Conservation (phyloP, 169 alveolate species). For the Eimeria sp. region DNA sequence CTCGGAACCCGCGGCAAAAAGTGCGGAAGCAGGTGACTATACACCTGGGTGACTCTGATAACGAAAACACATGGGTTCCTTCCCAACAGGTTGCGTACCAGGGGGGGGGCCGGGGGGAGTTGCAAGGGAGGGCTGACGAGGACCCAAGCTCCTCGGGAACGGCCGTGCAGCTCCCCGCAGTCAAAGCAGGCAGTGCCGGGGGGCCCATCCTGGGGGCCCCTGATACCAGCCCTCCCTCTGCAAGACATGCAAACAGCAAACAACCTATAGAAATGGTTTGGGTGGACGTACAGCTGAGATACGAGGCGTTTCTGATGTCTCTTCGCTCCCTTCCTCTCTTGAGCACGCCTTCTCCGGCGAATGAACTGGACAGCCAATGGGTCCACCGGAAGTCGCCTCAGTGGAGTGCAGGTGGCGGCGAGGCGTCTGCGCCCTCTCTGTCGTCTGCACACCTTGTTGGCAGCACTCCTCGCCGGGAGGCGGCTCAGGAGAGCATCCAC, state of each 20-base stretch:
- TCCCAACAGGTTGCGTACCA: conserved; percentile 41
- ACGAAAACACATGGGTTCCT: not conserved
- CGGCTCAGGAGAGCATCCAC: not conserved
- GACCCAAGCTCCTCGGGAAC: not conserved
- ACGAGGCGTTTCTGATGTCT: conserved; percentile 52
- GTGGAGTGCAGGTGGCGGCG: not conserved
- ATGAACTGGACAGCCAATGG: not conserved
- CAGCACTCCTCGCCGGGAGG: not conserved
- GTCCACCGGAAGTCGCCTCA: not conserved
- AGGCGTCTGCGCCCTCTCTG: not conserved
- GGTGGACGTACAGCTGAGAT: conserved; percentile 55
- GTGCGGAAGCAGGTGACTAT: conserved; percentile 69
- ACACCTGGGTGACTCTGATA: conserved; percentile 39
- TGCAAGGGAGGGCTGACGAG: conserved; percentile 77
- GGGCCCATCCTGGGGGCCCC: conserved; percentile 52
- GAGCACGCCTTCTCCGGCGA: not conserved
- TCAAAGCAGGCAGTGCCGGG: conserved; percentile 72
- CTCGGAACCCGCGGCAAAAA: not conserved
- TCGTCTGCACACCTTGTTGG: not conserved
- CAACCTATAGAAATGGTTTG: conserved; percentile 49
- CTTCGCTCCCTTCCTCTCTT: conserved; percentile 56
- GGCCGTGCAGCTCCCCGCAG: conserved; percentile 80
- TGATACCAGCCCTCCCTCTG: conserved; percentile 56
- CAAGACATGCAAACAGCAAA: not conserved
- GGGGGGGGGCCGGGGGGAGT: conserved; percentile 85